These are phyloP conservation scores for Conticribra guillardii DNA, from an alignment of 108 stramenopile species.

Conservation along the genomic window DNA sequence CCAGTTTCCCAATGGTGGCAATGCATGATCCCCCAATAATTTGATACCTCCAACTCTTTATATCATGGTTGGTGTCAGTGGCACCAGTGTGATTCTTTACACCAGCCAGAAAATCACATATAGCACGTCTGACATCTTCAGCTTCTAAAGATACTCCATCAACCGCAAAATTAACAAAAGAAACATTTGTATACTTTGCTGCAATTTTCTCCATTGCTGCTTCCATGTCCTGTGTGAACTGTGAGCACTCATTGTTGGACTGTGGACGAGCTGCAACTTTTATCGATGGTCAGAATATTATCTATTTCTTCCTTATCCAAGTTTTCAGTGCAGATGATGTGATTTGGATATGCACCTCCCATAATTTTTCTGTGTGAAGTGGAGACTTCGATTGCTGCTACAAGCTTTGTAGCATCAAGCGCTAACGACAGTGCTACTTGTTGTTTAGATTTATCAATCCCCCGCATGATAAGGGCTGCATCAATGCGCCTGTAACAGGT, in stretches of 20 bases:
- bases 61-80: conserved; percentile 11
- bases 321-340: too few relatives aligned
- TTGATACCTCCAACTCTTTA: conserved; percentile 9
- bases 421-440: background rate
- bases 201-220: background rate
- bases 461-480: background rate
- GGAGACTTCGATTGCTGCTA: background rate
- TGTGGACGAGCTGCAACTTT: conserved; percentile 8
- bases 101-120: conserved; percentile 10
- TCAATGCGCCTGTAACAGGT: background rate
- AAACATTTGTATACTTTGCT: background rate
- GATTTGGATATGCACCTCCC: conserved; percentile 3
- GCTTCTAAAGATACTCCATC: conserved; percentile 6
- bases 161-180: background rate
- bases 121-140: background rate
- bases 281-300: too few relatives aligned
- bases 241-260: conserved; percentile 5
- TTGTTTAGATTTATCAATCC: background rate
- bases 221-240: background rate
- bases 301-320: too few relatives aligned
- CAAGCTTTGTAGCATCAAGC: conserved; percentile 11
- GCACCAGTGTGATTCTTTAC: conserved; percentile 1
- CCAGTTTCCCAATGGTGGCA: too few relatives aligned
- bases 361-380: background rate
- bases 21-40: too few relatives aligned